A percentile compares a stretch with the other conserved stretches of the same genome.
These are phyloP conservation scores for Ambrosiella beaveri DNA, from an alignment of 2,329 filamentous ascomycete genomes.

Conservation along the genomic window DNA sequence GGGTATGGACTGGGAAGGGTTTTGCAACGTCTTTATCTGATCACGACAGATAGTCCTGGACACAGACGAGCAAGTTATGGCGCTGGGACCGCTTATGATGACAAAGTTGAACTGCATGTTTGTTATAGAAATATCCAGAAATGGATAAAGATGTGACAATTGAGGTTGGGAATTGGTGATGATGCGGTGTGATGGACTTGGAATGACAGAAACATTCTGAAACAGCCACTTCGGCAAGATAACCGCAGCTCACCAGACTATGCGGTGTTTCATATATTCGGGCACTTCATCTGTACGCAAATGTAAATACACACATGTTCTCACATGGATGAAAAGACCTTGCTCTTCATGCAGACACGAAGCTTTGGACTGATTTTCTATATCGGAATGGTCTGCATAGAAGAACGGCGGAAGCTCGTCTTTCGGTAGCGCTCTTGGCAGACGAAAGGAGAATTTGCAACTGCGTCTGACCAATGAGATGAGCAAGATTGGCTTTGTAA, in stretches of 20 bases:
- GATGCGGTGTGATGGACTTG: not conserved
- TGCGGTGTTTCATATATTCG: too few relatives aligned
- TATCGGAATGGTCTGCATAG: too few relatives aligned
- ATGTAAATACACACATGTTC: not conserved
- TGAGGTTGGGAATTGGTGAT: not conserved
- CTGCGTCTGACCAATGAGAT: not conserved
- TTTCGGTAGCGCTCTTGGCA: too few relatives aligned
- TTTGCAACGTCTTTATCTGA: not conserved
- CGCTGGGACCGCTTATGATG: not conserved
- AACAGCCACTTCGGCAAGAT: not conserved
- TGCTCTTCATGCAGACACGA: not conserved
- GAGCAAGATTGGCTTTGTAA: not conserved
- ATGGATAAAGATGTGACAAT: too few relatives aligned
- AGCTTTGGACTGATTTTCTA: not conserved
- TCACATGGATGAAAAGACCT: not conserved
- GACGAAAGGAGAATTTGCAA: not conserved
- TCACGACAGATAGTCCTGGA: not conserved
- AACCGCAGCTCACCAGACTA: not conserved
- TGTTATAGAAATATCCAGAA: not conserved
- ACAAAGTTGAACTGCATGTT: not conserved
- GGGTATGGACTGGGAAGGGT: too few relatives aligned
- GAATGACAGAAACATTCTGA: not conserved
- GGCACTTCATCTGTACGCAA: too few relatives aligned
- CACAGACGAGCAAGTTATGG: not conserved
- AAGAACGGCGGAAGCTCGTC: too few relatives aligned